These are phyloP conservation scores for Pythium volutum DNA, from an alignment of 352 stramenopile species.

Conservation along the genomic window DNA sequence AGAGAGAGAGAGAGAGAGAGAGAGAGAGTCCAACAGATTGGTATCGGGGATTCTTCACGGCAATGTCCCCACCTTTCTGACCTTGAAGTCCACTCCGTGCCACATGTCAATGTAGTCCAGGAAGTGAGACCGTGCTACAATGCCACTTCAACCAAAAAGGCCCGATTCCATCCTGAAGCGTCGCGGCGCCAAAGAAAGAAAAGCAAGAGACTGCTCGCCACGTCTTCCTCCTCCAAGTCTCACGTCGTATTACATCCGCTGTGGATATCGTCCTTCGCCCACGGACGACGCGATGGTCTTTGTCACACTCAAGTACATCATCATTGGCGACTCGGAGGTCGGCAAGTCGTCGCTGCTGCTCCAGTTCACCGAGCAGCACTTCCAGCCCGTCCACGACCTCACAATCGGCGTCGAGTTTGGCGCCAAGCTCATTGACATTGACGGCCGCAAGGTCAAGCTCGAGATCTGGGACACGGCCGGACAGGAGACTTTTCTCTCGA, in stretches of 20 bases:
- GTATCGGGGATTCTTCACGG: not conserved
- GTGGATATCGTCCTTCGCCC: no score
- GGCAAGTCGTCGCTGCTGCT: constrained; percentile 89
- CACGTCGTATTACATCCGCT: not conserved
- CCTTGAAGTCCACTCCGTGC: no score
- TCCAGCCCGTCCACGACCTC: constrained; percentile 87
- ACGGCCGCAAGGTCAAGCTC: constrained; percentile 85
- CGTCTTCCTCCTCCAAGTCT: not conserved
- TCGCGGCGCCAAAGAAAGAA: not conserved
- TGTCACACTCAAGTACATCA: constrained; percentile 89
- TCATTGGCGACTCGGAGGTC: constrained; percentile 88
- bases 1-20: not conserved
- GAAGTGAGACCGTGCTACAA: constrained; percentile 5
- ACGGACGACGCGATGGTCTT: constrained; percentile 60
- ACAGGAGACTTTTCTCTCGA: constrained; percentile 88
- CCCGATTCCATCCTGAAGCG: not conserved
- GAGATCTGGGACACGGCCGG: constrained; percentile 92
- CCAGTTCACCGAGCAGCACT: constrained; percentile 91
- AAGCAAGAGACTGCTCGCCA: constrained; percentile 3
- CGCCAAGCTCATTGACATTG: constrained; percentile 81
- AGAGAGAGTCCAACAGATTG: not conserved
- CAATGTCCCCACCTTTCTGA: no score
- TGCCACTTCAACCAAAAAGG: not conserved
- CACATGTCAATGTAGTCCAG: not conserved
- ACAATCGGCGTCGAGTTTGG: constrained; percentile 92